Base-by-base conservation (phyloP, 2,329 filamentous ascomycete genomes). In the Hymenoscyphus scutula region DNA sequence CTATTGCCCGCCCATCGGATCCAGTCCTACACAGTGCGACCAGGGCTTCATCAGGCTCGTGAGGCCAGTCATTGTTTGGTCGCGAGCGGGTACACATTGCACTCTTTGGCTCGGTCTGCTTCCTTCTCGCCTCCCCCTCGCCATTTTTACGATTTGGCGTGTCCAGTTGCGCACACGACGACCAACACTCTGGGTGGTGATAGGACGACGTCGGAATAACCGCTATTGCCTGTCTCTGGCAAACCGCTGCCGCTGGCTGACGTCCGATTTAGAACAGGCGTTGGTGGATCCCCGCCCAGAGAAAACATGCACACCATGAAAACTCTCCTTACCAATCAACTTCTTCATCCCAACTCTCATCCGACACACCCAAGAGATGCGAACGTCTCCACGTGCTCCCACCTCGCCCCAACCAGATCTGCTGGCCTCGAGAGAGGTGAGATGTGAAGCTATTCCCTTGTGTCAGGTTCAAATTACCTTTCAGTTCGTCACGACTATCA, bases 211-310 rank as follows among this genome's bases (percentile, higher is more conserved):
- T 32, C 53, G 3, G 27, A 54, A 32, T 54, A 29, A 32, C 29
- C 25, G 53, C 25, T 29, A 29, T 32, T 32, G 25, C 23, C 8
- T 17, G 19, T 4, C 4, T 3, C 5, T 3, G 27, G 27, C 5
- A 29, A 54, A 54, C 25, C 17, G 53, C 23, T 54, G 53, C 25
- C 17, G 53, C 23, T 54, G 53, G 53, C 53, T 54, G 53, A 54
- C 53, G 53, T 29, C 27, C 53, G 53, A 54, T 29, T 29, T 54
- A 29, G 53, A 19, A 32, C n/a, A n/a, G 53, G 13, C 53, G 25
- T 8, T 32, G 29, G 53, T 54, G 53, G 29, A 15, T 54, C 53
- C 19, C 3, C 25, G n/a, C n/a, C n/a, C n/a, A n/a, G n/a, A n/a
- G n/a, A n/a, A n/a, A n/a, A 19, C 41, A 19, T 48, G 41, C 41